Evolutionary conservation across 1,284 basidiomycete species (phyloP), one percentile per base, ranked within the genome.

Genomic region (Thelephora terrestris): DNA sequence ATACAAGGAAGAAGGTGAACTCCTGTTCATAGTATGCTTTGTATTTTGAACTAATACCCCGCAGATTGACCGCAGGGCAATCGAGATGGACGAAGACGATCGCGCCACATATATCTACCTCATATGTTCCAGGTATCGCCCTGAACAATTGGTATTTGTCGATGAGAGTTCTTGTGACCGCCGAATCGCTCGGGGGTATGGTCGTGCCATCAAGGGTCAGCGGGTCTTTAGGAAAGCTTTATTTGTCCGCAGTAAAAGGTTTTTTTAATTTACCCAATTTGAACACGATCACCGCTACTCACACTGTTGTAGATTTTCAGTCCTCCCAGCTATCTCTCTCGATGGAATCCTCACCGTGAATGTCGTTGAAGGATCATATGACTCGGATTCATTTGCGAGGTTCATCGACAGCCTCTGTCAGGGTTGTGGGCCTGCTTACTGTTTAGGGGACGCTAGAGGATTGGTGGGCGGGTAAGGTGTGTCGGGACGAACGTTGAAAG

Each of bases 121-220:
- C 3, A 62, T 66, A 9, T 53, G 58, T 0, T 34, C 45, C 1
- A 21, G 50, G 16, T 66, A 66, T 50, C 2, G 25, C 0, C 45
- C 60, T 1, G 44, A 60, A 0, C 64, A 68, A 34, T 54, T 65
- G 3, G 59, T 66, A 7, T 67, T 66, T 52, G 60, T 64, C 7
- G 63, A 67, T 50, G 61, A 66, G 43, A 61, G 60, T 48, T 50
- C 59, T 7, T 57, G 53, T 42, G 56, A 62, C 45, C 35, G 50
- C 2, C 47, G 46, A 2, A 60, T 55, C 23, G 44, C 52, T 40
- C 45, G 55, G 1, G 43, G 46, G 1, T 35, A 46, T 35, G 58
- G 48, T 37, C 62, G 61, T 59, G 57, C 59, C 37, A 45, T 57
- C n/a, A 25, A 32, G 10, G 61, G 61, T 4, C 20, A 50, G 17